A percentile compares a stretch with the other conserved stretches of the same genome.
Evolutionary conservation across 2,329 filamentous ascomycete genomes (phyloP).

Genomic region (Magnaporthales sp.): DNA sequence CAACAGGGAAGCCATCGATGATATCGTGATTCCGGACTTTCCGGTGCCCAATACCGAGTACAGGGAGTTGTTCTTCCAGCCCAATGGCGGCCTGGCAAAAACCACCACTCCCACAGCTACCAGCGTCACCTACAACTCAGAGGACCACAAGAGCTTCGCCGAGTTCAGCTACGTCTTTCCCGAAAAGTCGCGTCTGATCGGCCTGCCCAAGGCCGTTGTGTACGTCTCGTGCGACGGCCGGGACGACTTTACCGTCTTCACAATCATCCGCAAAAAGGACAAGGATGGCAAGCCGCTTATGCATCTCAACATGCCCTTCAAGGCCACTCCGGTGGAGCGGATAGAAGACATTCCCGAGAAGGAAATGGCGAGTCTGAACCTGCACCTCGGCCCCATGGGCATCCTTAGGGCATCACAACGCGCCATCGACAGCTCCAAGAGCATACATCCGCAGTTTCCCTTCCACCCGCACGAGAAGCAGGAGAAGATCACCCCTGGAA

Average conservation of each 20-base stretch:
- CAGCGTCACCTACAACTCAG: slow-evolving; percentile 22
- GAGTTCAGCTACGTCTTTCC: slow-evolving; percentile 31
- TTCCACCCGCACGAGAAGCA: slow-evolving; percentile 28
- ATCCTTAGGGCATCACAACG: slow-evolving; percentile 35
- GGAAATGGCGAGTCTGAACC: slow-evolving; percentile 27
- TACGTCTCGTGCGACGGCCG: slow-evolving; percentile 32
- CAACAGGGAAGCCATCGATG: slow-evolving; percentile 20
- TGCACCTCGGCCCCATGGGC: slow-evolving; percentile 31
- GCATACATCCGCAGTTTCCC: slow-evolving; percentile 22
- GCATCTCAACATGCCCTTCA: slow-evolving; percentile 32
- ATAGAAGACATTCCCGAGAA: slow-evolving; percentile 21
- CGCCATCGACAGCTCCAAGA: slow-evolving; percentile 21
- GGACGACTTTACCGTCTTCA: slow-evolving; percentile 35
- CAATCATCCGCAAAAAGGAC: slow-evolving; percentile 34
- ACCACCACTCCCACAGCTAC: background rate
- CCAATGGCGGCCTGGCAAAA: slow-evolving; percentile 7
- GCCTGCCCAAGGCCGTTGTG: slow-evolving; percentile 34
- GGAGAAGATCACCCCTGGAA: slow-evolving; percentile 29
- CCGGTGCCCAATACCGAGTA: slow-evolving; percentile 24
- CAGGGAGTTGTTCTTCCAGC: slow-evolving; percentile 20
- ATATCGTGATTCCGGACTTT: slow-evolving; percentile 23
- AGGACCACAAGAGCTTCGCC: slow-evolving; percentile 15
- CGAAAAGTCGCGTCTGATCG: slow-evolving; percentile 29
- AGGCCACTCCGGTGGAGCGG: slow-evolving; percentile 15
- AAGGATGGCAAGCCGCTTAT: slow-evolving; percentile 29